Base-by-base conservation (phyloP, 805 yeast genomes). In the Kluyveromyces dobzhanskii region DNA sequence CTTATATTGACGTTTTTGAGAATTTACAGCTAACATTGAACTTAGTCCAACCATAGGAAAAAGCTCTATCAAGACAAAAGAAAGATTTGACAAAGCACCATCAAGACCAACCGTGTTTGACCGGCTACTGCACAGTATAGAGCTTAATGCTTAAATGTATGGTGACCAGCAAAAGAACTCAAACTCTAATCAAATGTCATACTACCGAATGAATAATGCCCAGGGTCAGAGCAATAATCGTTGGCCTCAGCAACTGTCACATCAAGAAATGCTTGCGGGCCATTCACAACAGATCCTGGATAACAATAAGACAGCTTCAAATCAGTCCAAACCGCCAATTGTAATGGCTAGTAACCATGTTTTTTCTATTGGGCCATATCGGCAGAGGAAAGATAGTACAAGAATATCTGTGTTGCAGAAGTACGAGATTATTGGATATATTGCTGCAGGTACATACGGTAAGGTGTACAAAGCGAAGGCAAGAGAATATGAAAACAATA, bases 361-460 rank as follows among this genome's bases (percentile, higher is more conserved):
- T 18, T 73, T 75, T 51, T 67, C 80, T 0, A 66, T 76, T 19
- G 74, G 67, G 0, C 78, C 80, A 0, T 82, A 81, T 54, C 73
- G 75, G 47, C 61, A 65, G 17, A 67, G 90, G 30, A 73, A 75
- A 52, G 95, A 86, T 54, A 59, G 71, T 18, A 62, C 73, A 11
- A 64, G 95, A 38, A 70, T 75, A 23, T 78, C 84, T 2, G 95
- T 92, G 3, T 64, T 86, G n/a, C 80, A 81, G 38, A 82, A 80
- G 50, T 92, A 88, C 61, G 88, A 82, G 45, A 81, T 92, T 43
- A 63, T 87, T 13, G 98, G 98, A 0, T 92, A 92, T 61, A 92
- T 92, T 42, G 98, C 98, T 1, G 96, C 98, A 0, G 98, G 98
- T 29, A 92, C 98, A 0, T 92, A 92, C 60, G 98, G 98, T 42